Conservation (phyloP, 352 stramenopile genomes). For the Peronospora belbahrii region DNA sequence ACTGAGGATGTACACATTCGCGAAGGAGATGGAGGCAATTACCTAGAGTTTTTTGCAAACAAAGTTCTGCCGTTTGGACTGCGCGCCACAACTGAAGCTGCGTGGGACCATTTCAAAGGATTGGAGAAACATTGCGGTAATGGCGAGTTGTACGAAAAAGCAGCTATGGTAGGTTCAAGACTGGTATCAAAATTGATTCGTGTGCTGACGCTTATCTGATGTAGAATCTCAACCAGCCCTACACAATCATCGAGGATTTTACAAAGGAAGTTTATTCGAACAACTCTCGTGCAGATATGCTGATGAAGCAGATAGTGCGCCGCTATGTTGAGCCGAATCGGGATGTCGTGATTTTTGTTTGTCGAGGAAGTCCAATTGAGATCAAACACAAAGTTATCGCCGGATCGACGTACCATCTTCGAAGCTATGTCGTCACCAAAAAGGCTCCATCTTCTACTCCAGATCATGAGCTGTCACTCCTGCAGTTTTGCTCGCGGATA, state of each 20-base stretch:
- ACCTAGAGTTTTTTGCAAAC: slow-evolving; percentile 30
- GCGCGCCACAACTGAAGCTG: slow-evolving; percentile 16
- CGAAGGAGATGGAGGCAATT: slow-evolving; percentile 24
- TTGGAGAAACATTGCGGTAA: slow-evolving; percentile 23
- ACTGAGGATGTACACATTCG: slow-evolving; percentile 27
- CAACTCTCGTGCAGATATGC: slow-evolving; percentile 18
- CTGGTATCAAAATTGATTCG: neutral
- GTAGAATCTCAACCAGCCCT: slow-evolving; percentile 22
- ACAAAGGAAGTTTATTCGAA: slow-evolving; percentile 24
- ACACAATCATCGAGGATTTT: slow-evolving; percentile 25
- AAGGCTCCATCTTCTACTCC: slow-evolving; percentile 21
- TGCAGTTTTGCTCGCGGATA: slow-evolving; percentile 47
- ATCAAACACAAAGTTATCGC: slow-evolving; percentile 20
- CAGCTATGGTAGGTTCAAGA: slow-evolving; percentile 17
- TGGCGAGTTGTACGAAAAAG: slow-evolving; percentile 23
- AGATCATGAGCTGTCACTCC: slow-evolving; percentile 27
- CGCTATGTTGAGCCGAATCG: slow-evolving; percentile 19
- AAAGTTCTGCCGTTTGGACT: slow-evolving; percentile 26
- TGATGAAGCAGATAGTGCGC: slow-evolving; percentile 23
- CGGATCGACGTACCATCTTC: slow-evolving; percentile 18
- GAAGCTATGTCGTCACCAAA: slow-evolving; percentile 33
- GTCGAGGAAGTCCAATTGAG: slow-evolving; percentile 13
- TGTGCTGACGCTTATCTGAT: neutral
- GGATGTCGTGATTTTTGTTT: slow-evolving; percentile 22
- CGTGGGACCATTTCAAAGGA: slow-evolving; percentile 26